Conservation (phyloP, 495 filamentous ascomycete genomes). For the Aspergillus homomorphus region DNA sequence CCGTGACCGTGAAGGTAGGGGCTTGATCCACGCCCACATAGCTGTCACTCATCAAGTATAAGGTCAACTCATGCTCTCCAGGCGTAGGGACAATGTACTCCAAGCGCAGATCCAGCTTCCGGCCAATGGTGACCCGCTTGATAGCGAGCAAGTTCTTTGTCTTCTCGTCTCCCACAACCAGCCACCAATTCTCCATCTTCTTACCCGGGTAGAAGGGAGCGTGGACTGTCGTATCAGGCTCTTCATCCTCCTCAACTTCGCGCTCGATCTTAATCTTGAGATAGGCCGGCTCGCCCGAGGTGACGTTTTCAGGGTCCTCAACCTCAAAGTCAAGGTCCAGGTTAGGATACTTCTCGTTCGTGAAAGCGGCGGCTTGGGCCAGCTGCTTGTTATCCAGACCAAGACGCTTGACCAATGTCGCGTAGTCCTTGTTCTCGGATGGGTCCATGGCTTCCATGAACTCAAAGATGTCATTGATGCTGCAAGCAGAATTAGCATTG, state of each 20-base stretch:
- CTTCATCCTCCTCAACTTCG: slow-evolving; percentile 72
- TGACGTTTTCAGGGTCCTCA: slow-evolving; percentile 73
- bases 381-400: slow-evolving; percentile 79
- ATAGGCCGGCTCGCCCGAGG: slow-evolving; percentile 75
- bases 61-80: slow-evolving; percentile 82
- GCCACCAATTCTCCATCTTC: slow-evolving; percentile 98
- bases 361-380: slow-evolving; percentile 85
- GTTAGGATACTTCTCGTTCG: slow-evolving; percentile 94
- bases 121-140: slow-evolving; percentile 86
- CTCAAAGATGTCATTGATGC: slow-evolving; percentile 89
- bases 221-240: slow-evolving; percentile 81
- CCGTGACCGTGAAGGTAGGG: slow-evolving; percentile 78
- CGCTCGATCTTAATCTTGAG: slow-evolving; percentile 85
- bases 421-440: slow-evolving; percentile 78
- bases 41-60: slow-evolving; percentile 96
- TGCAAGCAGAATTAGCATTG: slow-evolving; percentile 36
- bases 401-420: slow-evolving; percentile 68
- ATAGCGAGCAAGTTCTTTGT: slow-evolving; percentile 85
- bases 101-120: slow-evolving; percentile 70
- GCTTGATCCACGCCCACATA: slow-evolving; percentile 98
- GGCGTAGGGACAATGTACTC: slow-evolving; percentile 85
- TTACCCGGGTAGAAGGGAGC: slow-evolving; percentile 89
- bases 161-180: slow-evolving; percentile 85
- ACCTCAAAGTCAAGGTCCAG: slow-evolving; percentile 86
- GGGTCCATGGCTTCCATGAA: slow-evolving; percentile 99